A percentile compares a stretch with the other conserved stretches of the same genome.
Conservation (phyloP, 148 eudicot species). For the Rhododendron kiyosumense region DNA sequence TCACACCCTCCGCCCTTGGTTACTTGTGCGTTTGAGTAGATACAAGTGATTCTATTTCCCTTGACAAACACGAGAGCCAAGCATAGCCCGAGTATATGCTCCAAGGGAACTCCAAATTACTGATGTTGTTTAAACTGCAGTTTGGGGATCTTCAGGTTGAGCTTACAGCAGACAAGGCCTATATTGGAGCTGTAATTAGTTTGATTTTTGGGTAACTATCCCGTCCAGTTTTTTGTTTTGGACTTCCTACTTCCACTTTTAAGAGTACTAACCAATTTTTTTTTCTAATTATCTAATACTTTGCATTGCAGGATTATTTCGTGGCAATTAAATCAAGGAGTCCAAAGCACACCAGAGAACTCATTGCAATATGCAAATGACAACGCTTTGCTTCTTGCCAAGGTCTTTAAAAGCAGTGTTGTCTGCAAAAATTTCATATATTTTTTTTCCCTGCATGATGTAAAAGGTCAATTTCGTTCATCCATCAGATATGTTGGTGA, state of each 20-base stretch:
- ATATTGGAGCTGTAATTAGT: conserved; percentile 71
- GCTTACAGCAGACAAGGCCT: conserved; percentile 70
- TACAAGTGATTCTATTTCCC: background rate
- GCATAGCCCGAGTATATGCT: background rate
- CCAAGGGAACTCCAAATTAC: background rate
- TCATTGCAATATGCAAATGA: conserved; percentile 86
- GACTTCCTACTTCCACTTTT: background rate
- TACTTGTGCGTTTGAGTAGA: background rate
- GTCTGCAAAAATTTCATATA: background rate
- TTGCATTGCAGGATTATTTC: conserved; percentile 57
- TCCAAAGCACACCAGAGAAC: conserved; percentile 76
- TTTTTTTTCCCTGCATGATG: background rate
- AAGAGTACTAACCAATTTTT: background rate
- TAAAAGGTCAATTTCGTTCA: background rate
- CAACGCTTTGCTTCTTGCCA: conserved; percentile 74
- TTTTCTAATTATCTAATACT: background rate
- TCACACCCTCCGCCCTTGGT: background rate
- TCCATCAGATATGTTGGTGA: background rate
- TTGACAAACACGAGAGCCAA: background rate
- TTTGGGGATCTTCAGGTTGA: conserved; percentile 94
- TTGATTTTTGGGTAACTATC: conserved; percentile 60
- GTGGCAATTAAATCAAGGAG: conserved; percentile 85
- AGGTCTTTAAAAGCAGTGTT: conserved; percentile 38
- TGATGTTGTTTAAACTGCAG: conserved; percentile 39
- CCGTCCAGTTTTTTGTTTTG: background rate